A percentile compares a stretch with the other conserved stretches of the same genome.
Evolutionary conservation across 129 eudicot genomes (phyloP).

Genomic region (Flaveria ramosissima): DNA sequence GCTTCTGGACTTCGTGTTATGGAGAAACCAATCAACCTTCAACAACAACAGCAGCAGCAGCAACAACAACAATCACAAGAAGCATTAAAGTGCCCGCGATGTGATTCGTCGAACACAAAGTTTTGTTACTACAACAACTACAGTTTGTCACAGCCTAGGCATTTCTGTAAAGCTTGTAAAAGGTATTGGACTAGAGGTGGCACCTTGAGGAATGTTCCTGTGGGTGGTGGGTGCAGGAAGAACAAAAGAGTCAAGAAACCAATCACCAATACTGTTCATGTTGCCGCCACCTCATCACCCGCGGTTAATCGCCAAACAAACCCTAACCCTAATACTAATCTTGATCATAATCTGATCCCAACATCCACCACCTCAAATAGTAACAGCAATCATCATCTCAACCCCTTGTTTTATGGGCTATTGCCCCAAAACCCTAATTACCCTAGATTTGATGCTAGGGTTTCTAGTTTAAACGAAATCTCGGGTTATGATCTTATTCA

Average conservation of each 20-base stretch:
- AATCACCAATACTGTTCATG: slow-evolving; percentile 9
- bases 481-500: slow-evolving; percentile 50
- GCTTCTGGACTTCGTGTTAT: slow-evolving; percentile 38
- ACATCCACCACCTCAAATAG: slow-evolving; percentile 41
- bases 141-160: slow-evolving; percentile 85
- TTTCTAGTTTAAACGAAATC: slow-evolving; percentile 30
- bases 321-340: slow-evolving; percentile 34
- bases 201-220: slow-evolving; percentile 85
- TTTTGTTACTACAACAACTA: slow-evolving; percentile 90
- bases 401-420: slow-evolving; percentile 66
- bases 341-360: slow-evolving; percentile 35
- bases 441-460: slow-evolving; percentile 50
- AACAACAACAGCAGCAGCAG: slow-evolving; percentile 36
- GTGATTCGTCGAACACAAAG: slow-evolving; percentile 83
- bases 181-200: slow-evolving; percentile 95
- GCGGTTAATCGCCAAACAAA: slow-evolving; percentile 21
- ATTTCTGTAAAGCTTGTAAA: slow-evolving; percentile 88
- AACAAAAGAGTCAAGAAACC: slow-evolving; percentile 72
- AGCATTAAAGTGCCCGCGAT: slow-evolving; percentile 72
- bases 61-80: slow-evolving; percentile 42
- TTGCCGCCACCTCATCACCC: slow-evolving; percentile 21
- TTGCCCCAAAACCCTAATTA: slow-evolving; percentile 50
- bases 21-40: slow-evolving; percentile 44
- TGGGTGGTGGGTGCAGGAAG: slow-evolving; percentile 89
- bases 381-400: slow-evolving; percentile 28